phyloP scores from a whole-genome alignment of 2,329 filamentous ascomycete genomes.

The Aspergillus tanneri region DNA sequence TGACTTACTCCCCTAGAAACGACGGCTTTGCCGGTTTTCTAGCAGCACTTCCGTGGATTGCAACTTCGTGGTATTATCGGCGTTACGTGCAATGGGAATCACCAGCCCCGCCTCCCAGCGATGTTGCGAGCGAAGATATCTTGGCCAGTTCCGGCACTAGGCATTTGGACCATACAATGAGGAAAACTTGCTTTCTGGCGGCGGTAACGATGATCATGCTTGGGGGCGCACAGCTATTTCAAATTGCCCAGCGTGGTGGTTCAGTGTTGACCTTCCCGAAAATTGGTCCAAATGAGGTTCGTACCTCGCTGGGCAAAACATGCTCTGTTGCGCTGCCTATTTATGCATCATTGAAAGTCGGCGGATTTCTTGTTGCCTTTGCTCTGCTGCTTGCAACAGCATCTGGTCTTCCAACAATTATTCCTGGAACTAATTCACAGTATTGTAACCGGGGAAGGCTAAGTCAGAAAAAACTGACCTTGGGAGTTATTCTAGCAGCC shows the following conservation, averaged over 20 bases:
- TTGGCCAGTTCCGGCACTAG: slow-evolving; percentile 8
- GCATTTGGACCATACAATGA: slow-evolving; percentile 21
- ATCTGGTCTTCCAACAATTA: slow-evolving; percentile 42
- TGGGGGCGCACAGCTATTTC: slow-evolving; percentile 28
- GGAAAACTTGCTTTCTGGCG: slow-evolving; percentile 29
- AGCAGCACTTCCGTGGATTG: slow-evolving; percentile 37
- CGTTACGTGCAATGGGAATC: slow-evolving; percentile 22
- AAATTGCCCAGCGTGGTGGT: slow-evolving; percentile 12
- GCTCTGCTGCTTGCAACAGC: slow-evolving; percentile 49
- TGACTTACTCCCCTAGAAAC: slow-evolving; percentile 30
- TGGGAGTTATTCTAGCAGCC: slow-evolving; percentile 25
- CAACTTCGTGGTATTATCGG: slow-evolving; percentile 37
- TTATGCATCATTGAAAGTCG: slow-evolving; percentile 56
- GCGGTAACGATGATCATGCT: slow-evolving; percentile 34
- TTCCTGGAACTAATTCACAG: slow-evolving; percentile 14
- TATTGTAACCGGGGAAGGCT: slow-evolving; percentile 20
- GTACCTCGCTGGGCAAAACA: slow-evolving; percentile 33
- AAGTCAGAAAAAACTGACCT: slow-evolving; percentile 29
- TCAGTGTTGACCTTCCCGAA: slow-evolving; percentile 18
- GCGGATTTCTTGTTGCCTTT: slow-evolving; percentile 55
- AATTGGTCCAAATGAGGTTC: slow-evolving; percentile 15
- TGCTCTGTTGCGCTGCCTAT: slow-evolving; percentile 53
- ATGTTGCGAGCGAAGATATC: slow-evolving; percentile 11
- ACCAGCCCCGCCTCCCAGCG: slow-evolving; percentile 9
- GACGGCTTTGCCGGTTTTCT: slow-evolving; percentile 53